A percentile compares a stretch with the other conserved stretches of the same genome.
Evolutionary conservation across 305 asterid genomes (phyloP).

Genomic region (Solanum hybrid): DNA sequence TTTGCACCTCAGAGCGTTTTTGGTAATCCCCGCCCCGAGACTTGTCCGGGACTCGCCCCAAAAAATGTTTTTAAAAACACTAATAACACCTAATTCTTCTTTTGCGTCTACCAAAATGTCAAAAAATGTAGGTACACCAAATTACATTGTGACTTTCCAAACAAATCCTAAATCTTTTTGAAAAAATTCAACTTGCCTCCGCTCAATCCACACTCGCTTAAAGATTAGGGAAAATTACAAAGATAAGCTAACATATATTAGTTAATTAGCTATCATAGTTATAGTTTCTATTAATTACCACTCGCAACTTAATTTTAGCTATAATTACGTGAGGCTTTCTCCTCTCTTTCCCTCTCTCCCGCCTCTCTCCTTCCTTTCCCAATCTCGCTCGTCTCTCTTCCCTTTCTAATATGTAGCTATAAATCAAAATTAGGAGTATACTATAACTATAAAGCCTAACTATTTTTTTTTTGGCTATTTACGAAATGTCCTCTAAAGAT

Average conservation of each 20-base stretch:
- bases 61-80: neutral
- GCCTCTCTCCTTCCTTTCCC: neutral
- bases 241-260: no score
- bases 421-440: no score
- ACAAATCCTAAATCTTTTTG: neutral
- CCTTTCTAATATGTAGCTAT: neutral
- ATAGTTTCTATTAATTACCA: neutral
- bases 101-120: neutral
- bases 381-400: neutral
- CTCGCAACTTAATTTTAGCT: neutral
- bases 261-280: neutral
- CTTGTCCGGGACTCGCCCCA: neutral
- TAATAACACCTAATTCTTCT: neutral
- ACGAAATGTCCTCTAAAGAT: no score
- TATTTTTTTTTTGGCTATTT: no score
- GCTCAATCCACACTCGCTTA: neutral
- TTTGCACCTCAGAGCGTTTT: neutral
- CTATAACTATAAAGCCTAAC: neutral
- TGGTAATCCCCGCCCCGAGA: neutral
- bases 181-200: neutral
- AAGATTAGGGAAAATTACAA: neutral
- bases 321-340: neutral
- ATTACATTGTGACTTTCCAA: neutral
- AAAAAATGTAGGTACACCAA: neutral
- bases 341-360: neutral